Base-by-base conservation (phyloP, 306 rosid genomes). In the Prunus armeniaca region DNA sequence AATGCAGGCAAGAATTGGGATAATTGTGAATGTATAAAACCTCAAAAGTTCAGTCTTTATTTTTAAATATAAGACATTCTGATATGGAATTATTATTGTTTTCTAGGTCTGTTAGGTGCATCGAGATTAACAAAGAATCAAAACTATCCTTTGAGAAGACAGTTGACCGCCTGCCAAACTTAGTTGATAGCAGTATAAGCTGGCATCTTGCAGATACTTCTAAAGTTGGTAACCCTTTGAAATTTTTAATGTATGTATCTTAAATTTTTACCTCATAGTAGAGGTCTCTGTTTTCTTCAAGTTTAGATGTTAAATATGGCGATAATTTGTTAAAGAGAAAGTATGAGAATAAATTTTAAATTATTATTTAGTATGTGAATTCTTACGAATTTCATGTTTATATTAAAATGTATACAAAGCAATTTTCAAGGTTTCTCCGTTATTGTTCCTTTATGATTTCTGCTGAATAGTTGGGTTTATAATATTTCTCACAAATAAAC, bases 161-260 rank as follows among this genome's bases (percentile, higher is more conserved):
- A 22, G 71, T 88, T 62, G 88, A 86, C 65, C 96, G 97, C 51
- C 89, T 92, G 65, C 90, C 96, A 54, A 79, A 89, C 58, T 67
- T 80, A 1, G 62, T 84, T 41, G 89, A 86, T 55, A 68, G 98
- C 87, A 95, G 87, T 82, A 90, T 95, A 83, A 84, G 88, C 78
- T 95, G 98, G 98, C 93, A 95, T 80, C 88, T 86, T 66, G 98
- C 98, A 74, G 97, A 95, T 72, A 89, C 95, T 76, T 89, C 98
- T 27, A 92, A 80, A 84, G 98, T 90, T 81, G 28, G 52, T 76
- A 51, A 43, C 55, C 41, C 12, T 34, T 20, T 2, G 0, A 46
- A 60, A 62, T 73, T 79, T 47, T 79, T 67, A 2, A 73, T 69
- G 43, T 76, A 51, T 68, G 66, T 69, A 65, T 64, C 67, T 51